Conservation (phyloP, 345 rosid genomes). For the Populus nigra region DNA sequence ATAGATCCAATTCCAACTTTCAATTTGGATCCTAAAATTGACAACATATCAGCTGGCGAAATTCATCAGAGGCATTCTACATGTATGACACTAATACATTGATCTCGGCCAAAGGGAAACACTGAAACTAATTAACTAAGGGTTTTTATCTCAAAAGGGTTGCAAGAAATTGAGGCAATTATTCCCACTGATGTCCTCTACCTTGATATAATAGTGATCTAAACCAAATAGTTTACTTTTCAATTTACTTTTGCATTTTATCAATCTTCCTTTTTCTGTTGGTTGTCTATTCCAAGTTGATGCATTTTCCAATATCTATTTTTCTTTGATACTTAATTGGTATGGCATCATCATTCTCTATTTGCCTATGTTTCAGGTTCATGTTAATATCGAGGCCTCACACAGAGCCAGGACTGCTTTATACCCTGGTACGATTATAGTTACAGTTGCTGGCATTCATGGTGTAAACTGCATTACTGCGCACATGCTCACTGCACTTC, state of each 20-base stretch:
- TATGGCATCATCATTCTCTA: constrained; percentile 1
- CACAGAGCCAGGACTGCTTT: constrained; percentile 77
- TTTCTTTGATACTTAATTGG: background rate
- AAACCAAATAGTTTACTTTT: background rate
- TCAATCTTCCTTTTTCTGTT: background rate
- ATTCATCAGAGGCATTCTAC: background rate
- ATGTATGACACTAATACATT: no score
- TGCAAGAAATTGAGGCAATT: background rate
- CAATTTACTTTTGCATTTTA: background rate
- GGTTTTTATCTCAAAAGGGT: background rate
- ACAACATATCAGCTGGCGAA: background rate
- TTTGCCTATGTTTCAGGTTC: constrained; percentile 52
- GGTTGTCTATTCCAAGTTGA: background rate
- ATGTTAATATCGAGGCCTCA: constrained; percentile 80
- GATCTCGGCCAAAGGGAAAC: no score
- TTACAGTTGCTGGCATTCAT: background rate
- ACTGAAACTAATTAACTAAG: no score
- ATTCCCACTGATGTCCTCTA: background rate
- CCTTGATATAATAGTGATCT: background rate
- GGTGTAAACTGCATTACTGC: background rate
- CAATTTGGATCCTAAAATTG: constrained; percentile 10
- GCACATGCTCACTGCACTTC: background rate
- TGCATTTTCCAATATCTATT: background rate
- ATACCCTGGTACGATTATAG: constrained; percentile 58
- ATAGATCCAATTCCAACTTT: background rate